phyloP scores from a whole-genome alignment of 2,329 filamentous ascomycete species.

The Setomelanomma holmii region DNA sequence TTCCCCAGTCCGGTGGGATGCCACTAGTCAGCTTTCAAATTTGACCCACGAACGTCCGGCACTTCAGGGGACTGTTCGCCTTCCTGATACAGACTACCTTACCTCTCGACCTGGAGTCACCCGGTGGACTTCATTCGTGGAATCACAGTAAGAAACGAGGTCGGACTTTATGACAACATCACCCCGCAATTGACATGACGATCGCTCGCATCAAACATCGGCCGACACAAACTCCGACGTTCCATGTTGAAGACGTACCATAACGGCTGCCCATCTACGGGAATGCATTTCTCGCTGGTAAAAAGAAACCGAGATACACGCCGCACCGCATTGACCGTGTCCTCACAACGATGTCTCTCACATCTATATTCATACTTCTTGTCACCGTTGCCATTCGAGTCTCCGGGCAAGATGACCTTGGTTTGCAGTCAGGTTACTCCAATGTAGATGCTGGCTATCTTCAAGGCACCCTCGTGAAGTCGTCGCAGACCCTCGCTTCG shows the following conservation, averaged over 20 bases:
- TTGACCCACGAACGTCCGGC: no score
- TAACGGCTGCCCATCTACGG: neutral
- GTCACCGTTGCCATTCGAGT: neutral
- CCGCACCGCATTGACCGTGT: neutral
- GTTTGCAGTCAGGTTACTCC: conserved; percentile 24
- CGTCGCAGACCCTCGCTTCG: conserved; percentile 30
- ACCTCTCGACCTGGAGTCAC: neutral
- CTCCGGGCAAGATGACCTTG: conserved; percentile 25
- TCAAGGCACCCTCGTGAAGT: conserved; percentile 23
- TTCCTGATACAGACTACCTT: neutral
- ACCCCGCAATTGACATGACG: neutral
- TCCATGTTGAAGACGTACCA: neutral
- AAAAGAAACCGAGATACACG: neutral
- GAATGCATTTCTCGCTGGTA: no score
- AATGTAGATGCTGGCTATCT: conserved; percentile 18
- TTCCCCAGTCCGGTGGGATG: no score
- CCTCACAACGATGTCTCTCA: neutral
- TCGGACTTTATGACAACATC: neutral
- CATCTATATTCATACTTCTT: neutral
- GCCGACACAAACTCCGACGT: neutral
- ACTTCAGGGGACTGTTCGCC: neutral
- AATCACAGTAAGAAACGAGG: neutral
- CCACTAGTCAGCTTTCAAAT: no score
- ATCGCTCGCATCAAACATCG: neutral
- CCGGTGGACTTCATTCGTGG: neutral